Evolutionary conservation across 2,329 filamentous ascomycete genomes (phyloP).

Genomic region (Penicillium corylophilum): DNA sequence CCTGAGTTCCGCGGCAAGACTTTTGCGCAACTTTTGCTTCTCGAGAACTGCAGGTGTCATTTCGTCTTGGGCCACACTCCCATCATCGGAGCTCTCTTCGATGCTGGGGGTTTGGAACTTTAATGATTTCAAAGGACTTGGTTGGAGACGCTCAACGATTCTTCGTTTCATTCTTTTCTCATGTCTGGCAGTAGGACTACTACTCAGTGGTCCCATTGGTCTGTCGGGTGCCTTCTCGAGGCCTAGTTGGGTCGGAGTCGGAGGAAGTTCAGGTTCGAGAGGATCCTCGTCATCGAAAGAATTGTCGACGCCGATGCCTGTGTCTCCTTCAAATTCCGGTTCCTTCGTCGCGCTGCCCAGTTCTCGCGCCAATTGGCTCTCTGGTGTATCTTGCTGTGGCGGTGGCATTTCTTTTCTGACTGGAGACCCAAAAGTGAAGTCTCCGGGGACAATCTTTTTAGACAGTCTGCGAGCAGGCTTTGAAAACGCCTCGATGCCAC

Average conservation of each 20-base stretch:
- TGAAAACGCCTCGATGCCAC: constrained; percentile 36
- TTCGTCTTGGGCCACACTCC: constrained; percentile 5
- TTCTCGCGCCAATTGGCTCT: constrained; percentile 34
- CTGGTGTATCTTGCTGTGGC: constrained; percentile 26
- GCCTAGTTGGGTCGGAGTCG: constrained; percentile 44
- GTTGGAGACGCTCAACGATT: constrained; percentile 20
- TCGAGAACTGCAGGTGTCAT: constrained; percentile 29
- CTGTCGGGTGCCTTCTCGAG: constrained; percentile 36
- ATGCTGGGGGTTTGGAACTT: constrained; percentile 15
- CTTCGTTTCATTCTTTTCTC: constrained; percentile 28
- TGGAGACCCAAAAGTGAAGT: constrained; percentile 32
- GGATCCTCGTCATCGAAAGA: constrained; percentile 28
- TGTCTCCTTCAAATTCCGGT: constrained; percentile 19
- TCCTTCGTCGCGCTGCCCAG: constrained; percentile 32
- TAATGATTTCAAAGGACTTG: constrained; percentile 33
- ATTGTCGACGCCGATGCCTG: constrained; percentile 17
- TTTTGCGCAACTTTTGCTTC: constrained; percentile 55
- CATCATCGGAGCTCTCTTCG: constrained; percentile 14
- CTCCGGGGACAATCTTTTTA: constrained; percentile 31
- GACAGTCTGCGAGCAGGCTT: constrained; percentile 38
- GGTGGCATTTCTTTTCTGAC: constrained; percentile 11
- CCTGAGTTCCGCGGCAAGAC: constrained; percentile 56
- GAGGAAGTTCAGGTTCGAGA: constrained; percentile 64
- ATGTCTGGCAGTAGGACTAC: constrained; percentile 37
- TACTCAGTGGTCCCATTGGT: constrained; percentile 33